Evolutionary conservation across 1,139 yeast species (phyloP).

Genomic region (Blastobotrys proliferans): DNA sequence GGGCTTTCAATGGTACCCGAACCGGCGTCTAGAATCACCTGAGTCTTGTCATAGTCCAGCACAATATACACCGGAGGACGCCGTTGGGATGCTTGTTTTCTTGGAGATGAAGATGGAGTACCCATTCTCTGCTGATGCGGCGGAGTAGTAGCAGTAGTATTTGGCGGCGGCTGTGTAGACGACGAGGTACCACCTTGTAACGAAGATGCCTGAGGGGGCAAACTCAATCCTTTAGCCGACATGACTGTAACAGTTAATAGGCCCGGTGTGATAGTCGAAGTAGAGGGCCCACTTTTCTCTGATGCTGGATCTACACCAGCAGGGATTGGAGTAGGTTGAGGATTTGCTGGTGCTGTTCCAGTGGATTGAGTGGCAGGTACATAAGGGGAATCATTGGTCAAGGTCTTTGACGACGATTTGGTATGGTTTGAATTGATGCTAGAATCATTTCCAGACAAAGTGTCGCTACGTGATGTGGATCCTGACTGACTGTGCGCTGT

Average conservation of each 20-base stretch:
- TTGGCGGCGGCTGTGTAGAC: neutral
- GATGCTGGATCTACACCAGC: constrained; percentile 1
- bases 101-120: constrained; percentile 3
- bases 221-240: constrained; percentile 53
- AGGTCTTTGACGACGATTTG: constrained; percentile 6
- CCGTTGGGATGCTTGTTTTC: constrained; percentile 1
- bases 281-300: constrained; percentile 15
- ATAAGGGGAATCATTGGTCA: constrained; percentile 7
- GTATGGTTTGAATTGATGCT: neutral
- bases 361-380: neutral
- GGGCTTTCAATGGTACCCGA: constrained; percentile 64
- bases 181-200: neutral
- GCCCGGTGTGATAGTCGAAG: constrained; percentile 53
- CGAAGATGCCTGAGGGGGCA: constrained; percentile 46
- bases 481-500: constrained; percentile 8
- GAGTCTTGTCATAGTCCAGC: constrained; percentile 52
- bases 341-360: neutral
- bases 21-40: constrained; percentile 76
- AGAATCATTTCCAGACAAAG: constrained; percentile 2
- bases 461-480: constrained; percentile 4
- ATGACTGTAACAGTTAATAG: constrained; percentile 66
- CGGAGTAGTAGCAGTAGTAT: neutral
- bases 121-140: neutral
- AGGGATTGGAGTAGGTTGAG: constrained; percentile 12
- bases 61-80: constrained; percentile 40